A percentile compares a stretch with the other conserved stretches of the same genome.
Evolutionary conservation across 1,284 basidiomycete species (phyloP).

Genomic region (Marasmius sp.): DNA sequence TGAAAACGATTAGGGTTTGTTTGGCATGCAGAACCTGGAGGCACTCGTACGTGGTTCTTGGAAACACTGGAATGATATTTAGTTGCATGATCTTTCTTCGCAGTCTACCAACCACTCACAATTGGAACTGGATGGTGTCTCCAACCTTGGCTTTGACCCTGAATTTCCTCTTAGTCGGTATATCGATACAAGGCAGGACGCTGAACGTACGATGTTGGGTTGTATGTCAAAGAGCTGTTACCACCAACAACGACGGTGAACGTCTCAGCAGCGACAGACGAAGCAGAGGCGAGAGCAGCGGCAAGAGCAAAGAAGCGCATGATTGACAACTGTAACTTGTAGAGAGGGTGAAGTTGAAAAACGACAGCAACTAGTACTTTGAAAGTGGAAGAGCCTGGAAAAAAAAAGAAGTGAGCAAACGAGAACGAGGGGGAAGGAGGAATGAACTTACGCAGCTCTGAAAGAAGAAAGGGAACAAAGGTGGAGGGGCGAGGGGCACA

Average conservation of each 20-base stretch:
- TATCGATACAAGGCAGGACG: not conserved
- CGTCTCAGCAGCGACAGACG: slow-evolving; percentile 11
- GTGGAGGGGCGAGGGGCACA: not conserved
- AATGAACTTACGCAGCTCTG: too few relatives aligned
- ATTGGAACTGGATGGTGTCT: slow-evolving; percentile 16
- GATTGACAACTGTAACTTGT: slow-evolving; percentile 3
- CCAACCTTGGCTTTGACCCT: slow-evolving; percentile 13
- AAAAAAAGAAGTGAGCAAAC: not conserved
- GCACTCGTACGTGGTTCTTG: slow-evolving; percentile 14
- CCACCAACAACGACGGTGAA: slow-evolving; percentile 16
- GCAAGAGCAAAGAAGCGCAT: slow-evolving; percentile 17
- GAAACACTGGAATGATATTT: slow-evolving; percentile 2
- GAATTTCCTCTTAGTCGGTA: not conserved
- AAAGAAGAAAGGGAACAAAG: not conserved
- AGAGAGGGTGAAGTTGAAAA: slow-evolving; percentile 1
- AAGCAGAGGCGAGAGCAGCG: slow-evolving; percentile 12
- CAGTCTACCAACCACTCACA: slow-evolving; percentile 5
- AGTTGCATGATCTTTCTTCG: not conserved
- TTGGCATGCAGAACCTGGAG: not conserved
- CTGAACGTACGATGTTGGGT: slow-evolving; percentile 12
- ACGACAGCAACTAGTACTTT: slow-evolving; percentile 6
- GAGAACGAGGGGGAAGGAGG: too few relatives aligned
- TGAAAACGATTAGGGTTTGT: not conserved
- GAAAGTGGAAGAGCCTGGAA: slow-evolving; percentile 10
- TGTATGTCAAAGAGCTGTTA: slow-evolving; percentile 12